Evolutionary conservation across 495 filamentous ascomycete genomes (phyloP).

Genomic region (Penicillium robsamsonii): DNA sequence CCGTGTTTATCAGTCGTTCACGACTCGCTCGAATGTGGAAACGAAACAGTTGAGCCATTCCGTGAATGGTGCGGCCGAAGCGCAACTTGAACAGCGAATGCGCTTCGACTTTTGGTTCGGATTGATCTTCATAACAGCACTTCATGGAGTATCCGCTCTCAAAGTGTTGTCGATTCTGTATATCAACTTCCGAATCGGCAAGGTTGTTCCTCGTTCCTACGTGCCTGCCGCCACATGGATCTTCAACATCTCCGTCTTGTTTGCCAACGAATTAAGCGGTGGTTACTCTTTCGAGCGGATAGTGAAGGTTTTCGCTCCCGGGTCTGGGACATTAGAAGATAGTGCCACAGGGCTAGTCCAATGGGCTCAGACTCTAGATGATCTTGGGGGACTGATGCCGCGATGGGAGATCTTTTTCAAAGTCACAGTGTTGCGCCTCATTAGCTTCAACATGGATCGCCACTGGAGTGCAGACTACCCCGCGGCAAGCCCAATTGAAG

Average conservation of each 20-base stretch:
- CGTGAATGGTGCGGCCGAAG: constrained; percentile 55
- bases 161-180: constrained; percentile 81
- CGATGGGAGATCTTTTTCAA: constrained; percentile 98
- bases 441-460: constrained; percentile 97
- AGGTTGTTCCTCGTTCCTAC: constrained; percentile 59
- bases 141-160: constrained; percentile 81
- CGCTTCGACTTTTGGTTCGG: constrained; percentile 85
- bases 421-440: constrained; percentile 85
- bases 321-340: constrained; percentile 23
- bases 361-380: constrained; percentile 68
- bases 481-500: constrained; percentile 74
- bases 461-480: constrained; percentile 80
- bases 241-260: constrained; percentile 86
- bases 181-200: constrained; percentile 78
- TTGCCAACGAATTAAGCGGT: constrained; percentile 80
- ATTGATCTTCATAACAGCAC: constrained; percentile 66
- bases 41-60: constrained; percentile 20
- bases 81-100: constrained; percentile 69
- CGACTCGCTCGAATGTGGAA: constrained; percentile 8
- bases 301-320: constrained; percentile 47
- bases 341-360: constrained; percentile 42
- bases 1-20: constrained; percentile 58
- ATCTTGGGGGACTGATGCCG: constrained; percentile 73
- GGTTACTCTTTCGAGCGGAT: constrained; percentile 74
- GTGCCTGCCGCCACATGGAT: constrained; percentile 80